phyloP scores from a whole-genome alignment of 2,329 filamentous ascomycete genomes.

The Xylaria sp. region DNA sequence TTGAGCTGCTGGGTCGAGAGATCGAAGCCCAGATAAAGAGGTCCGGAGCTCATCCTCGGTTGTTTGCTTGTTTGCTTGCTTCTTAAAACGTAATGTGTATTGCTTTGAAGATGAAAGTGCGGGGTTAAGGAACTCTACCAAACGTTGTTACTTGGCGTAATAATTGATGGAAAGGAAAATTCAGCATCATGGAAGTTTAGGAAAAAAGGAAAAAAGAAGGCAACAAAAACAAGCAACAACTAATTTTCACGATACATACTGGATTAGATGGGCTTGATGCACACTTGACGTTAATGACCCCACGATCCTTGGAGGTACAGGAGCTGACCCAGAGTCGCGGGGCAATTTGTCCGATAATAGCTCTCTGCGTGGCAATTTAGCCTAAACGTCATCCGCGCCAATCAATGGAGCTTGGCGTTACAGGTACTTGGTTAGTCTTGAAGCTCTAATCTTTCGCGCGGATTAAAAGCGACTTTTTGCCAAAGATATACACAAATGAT shows the following conservation, averaged over 20 bases:
- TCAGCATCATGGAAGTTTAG: slow-evolving; percentile 15
- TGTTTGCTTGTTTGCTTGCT: slow-evolving; percentile 6
- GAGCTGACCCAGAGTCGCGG: slow-evolving; percentile 30
- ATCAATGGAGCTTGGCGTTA: slow-evolving; percentile 22
- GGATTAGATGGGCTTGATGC: slow-evolving; percentile 12
- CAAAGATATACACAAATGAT: neutral
- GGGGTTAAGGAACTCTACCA: slow-evolving; percentile 15
- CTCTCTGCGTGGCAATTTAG: slow-evolving; percentile 33
- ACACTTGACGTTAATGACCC: slow-evolving; percentile 24
- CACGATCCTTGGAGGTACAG: slow-evolving; percentile 22
- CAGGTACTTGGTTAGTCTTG: neutral
- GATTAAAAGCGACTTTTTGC: neutral
- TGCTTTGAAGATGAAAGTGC: neutral
- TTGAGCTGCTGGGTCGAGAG: slow-evolving; percentile 97
- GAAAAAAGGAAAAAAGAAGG: neutral
- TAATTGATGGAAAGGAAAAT: slow-evolving; percentile 10
- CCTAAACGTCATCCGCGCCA: slow-evolving; percentile 35
- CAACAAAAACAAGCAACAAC: slow-evolving; percentile 4
- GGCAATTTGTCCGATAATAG: slow-evolving; percentile 33
- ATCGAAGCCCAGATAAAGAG: slow-evolving; percentile 91
- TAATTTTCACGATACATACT: slow-evolving; percentile 27
- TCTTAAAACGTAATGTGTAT: slow-evolving; percentile 6
- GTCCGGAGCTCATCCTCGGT: slow-evolving; percentile 56
- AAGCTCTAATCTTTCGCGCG: neutral
- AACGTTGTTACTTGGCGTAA: slow-evolving; percentile 14